Percentiles rank a stretch among this genome's conserved stretches.
phyloP scores from a whole-genome alignment of 371 early-diverging fungal genomes.

The Thermomucor indicae-seudaticae region DNA sequence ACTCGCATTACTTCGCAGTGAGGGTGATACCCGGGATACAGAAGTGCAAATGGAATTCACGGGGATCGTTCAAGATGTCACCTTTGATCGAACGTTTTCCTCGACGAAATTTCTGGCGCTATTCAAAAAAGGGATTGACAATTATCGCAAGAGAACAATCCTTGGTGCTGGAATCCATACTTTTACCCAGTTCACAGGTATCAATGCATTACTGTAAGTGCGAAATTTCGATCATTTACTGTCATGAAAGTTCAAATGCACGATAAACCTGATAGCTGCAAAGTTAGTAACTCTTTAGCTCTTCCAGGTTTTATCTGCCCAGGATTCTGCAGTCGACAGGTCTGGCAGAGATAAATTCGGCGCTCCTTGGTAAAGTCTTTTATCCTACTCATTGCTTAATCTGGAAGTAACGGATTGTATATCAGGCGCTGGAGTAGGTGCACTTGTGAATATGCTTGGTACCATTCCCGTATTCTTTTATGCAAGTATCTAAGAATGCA shows the following conservation, averaged over 20 bases:
- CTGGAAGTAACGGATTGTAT: slow-evolving; percentile 3
- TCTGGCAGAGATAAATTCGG: slow-evolving; percentile 40
- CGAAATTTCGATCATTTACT: background rate
- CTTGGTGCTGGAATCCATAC: slow-evolving; percentile 70
- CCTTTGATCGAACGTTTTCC: slow-evolving; percentile 64
- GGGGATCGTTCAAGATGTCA: slow-evolving; percentile 70
- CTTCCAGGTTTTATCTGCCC: slow-evolving; percentile 52
- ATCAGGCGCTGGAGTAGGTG: slow-evolving; percentile 18
- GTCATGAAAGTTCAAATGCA: background rate
- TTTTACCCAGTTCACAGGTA: slow-evolving; percentile 74
- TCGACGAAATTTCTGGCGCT: slow-evolving; percentile 58
- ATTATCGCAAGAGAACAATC: slow-evolving; percentile 52
- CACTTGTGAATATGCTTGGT: slow-evolving; percentile 18
- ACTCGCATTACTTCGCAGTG: slow-evolving; percentile 65
- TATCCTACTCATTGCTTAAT: too few relatives aligned
- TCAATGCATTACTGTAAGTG: slow-evolving; percentile 71
- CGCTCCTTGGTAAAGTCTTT: slow-evolving; percentile 3
- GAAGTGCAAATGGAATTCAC: slow-evolving; percentile 53
- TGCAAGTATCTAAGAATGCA: slow-evolving; percentile 12
- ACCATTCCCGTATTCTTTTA: slow-evolving; percentile 21
- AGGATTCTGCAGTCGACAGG: slow-evolving; percentile 65
- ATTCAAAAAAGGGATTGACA: slow-evolving; percentile 47
- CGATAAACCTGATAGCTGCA: background rate
- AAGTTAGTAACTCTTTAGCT: too few relatives aligned
- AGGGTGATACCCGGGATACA: slow-evolving; percentile 2